phyloP scores from a whole-genome alignment of 352 stramenopile species.

The Phytophthora cryptogea region DNA sequence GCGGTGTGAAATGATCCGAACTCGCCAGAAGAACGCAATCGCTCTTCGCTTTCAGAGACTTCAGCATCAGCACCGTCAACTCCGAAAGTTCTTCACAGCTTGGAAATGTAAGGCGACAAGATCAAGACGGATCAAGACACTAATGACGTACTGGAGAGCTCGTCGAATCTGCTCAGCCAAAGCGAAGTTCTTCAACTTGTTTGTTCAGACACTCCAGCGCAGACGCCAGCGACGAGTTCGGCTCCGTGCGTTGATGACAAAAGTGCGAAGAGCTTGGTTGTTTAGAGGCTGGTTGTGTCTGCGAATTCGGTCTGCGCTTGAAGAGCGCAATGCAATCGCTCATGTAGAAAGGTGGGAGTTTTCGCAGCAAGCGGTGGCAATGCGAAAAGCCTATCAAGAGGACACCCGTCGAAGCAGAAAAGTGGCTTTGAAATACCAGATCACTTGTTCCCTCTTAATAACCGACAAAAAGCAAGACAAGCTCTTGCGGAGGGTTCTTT shows the following conservation, averaged over 20 bases:
- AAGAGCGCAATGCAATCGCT: conserved; percentile 18
- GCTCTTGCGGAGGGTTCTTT: conserved; percentile 17
- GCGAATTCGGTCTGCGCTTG: conserved; percentile 16
- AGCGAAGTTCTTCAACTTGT: conserved; percentile 9
- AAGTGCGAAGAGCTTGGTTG: conserved; percentile 15
- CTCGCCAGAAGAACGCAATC: conserved; percentile 18
- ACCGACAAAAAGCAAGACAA: conserved; percentile 26
- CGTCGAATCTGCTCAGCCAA: conserved; percentile 6
- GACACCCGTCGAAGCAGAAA: conserved; percentile 27
- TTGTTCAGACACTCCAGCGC: conserved; percentile 7
- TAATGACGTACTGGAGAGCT: neutral
- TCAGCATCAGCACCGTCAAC: conserved; percentile 7
- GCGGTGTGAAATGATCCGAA: conserved; percentile 15
- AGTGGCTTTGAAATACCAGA: conserved; percentile 32
- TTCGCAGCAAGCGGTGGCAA: conserved; percentile 22
- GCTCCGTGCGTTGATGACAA: conserved; percentile 22
- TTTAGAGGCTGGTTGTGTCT: conserved; percentile 32
- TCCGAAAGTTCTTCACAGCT: conserved; percentile 12
- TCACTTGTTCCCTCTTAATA: conserved; percentile 38
- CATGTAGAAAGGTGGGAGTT: conserved; percentile 31
- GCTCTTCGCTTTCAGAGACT: conserved; percentile 29
- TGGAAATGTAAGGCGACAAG: conserved; percentile 21
- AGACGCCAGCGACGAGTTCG: conserved; percentile 23
- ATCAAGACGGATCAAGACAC: conserved; percentile 1
- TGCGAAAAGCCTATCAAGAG: conserved; percentile 12